Evolutionary conservation across 371 early-diverging fungal genomes (phyloP), one percentile per base, ranked within the genome.

Genomic region (Encephalitozoon romaleae): DNA sequence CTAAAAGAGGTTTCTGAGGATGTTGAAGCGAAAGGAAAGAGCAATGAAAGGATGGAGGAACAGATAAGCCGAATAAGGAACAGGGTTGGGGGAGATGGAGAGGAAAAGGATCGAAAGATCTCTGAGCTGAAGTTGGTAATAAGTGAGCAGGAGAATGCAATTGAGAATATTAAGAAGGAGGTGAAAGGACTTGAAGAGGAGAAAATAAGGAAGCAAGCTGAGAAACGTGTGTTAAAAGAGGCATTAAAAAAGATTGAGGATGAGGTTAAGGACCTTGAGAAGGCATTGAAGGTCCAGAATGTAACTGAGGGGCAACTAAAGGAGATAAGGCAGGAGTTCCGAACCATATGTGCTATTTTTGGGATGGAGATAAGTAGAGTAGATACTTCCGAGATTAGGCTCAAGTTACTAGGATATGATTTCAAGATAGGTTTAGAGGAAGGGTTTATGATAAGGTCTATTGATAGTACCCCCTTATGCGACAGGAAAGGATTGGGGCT

Each of bases 271-370:
- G 63, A 45, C 15, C 34, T 54, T 54, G 55, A 54, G 41, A 41
- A 34, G 23, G 42, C 12, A 15, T 23, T 54, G 25, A 53, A 70
- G 21, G 9, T 12, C n/a, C 21, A 65, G 28, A 74, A 72, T 11
- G 43, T 69, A 38, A 55, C 59, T 6, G 78, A 72, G 41, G 23
- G 18, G 18, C 53, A 74, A 18, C 5, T 67, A 18, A 42, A 67
- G 23, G 59, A 74, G 39, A 23, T 42, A 51, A 74, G 55, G 18
- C 59, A 59, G 15, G 59, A 59, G 59, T 59, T 59, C 15, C 30
- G 38, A 21, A 28, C 51, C 4, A 15, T 69, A 9, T 69, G 49
- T 69, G 39, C 45, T 1, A 32, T 52, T 32, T 69, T 69, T 52
- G 38, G 38, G 1, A n/a, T 49, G 28, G 49, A 69, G n/a, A 2